phyloP scores from a whole-genome alignment of 2,329 filamentous ascomycete genomes.

The Alternaria triticimaculans region DNA sequence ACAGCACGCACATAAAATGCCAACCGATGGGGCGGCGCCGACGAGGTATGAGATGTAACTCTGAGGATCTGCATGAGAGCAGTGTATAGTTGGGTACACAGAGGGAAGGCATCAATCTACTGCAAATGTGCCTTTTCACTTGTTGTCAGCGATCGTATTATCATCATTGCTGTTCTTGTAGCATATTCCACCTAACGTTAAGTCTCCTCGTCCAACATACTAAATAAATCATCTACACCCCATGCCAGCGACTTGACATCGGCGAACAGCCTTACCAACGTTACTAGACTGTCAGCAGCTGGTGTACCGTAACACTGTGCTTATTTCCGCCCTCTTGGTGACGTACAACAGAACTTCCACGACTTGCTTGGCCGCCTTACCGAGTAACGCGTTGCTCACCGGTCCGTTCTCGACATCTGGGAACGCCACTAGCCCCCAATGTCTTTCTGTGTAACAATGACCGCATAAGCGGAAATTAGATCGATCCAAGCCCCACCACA shows the following conservation, averaged over 20 bases:
- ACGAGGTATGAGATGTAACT: neutral
- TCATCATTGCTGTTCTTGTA: neutral
- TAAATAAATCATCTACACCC: neutral
- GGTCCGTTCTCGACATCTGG: neutral
- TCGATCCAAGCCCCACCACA: neutral
- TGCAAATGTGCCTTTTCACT: neutral
- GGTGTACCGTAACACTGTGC: neutral
- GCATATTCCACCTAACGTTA: neutral
- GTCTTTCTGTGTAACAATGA: neutral
- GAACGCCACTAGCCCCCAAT: neutral
- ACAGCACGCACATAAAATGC: neutral
- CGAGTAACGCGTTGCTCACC: neutral
- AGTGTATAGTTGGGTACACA: rapidly evolving
- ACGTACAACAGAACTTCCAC: neutral
- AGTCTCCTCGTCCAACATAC: neutral
- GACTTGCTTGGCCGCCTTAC: neutral
- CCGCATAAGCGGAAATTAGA: neutral
- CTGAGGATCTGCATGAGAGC: neutral
- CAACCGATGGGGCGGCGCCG: neutral
- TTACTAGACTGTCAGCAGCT: neutral
- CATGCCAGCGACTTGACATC: neutral
- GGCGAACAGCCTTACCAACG: neutral
- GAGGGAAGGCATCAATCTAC: neutral
- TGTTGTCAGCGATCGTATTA: neutral
- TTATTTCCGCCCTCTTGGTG: neutral